These are phyloP conservation scores for Planoprotostelium fungivorum DNA, from an alignment of 78 protist species.

Conservation along the genomic window DNA sequence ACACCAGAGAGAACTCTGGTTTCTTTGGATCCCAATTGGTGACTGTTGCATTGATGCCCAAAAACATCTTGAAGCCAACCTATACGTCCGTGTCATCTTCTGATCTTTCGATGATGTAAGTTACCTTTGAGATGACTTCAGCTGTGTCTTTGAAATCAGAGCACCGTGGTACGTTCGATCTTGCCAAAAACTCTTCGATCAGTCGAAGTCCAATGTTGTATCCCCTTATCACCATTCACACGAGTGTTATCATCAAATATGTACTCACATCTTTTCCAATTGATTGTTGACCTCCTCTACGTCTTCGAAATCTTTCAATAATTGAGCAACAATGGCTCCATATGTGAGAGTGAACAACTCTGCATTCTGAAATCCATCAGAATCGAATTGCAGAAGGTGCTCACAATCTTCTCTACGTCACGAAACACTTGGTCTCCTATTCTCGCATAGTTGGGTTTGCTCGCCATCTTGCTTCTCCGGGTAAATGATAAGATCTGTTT, in stretches of 20 bases:
- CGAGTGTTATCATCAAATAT: not conserved
- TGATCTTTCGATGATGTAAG: not conserved
- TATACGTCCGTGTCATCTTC: not conserved
- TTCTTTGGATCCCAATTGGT: slow-evolving; percentile 61
- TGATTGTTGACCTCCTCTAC: slow-evolving; percentile 84
- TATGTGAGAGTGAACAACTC: slow-evolving; percentile 96
- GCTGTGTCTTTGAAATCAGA: slow-evolving; percentile 86
- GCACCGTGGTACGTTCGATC: slow-evolving; percentile 66
- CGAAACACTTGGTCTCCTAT: not conserved
- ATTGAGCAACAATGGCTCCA: slow-evolving; percentile 94
- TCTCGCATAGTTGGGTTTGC: not conserved
- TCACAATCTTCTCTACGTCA: slow-evolving; percentile 23
- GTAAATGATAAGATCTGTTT: no score
- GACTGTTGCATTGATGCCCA: slow-evolving; percentile 80
- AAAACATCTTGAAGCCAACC: slow-evolving; percentile 93
- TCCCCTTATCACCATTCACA: slow-evolving; percentile 67
- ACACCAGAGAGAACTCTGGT: slow-evolving; percentile 54
- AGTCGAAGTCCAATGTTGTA: slow-evolving; percentile 91
- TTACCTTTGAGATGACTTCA: slow-evolving; percentile 85
- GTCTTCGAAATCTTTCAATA: slow-evolving; percentile 86
- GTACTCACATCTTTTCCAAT: slow-evolving; percentile 86
- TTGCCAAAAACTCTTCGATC: slow-evolving; percentile 94
- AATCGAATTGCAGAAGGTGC: slow-evolving; percentile 47
- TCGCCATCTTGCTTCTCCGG: no score
- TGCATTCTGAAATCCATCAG: slow-evolving; percentile 71